A percentile compares a stretch with the other conserved stretches of the same genome.
phyloP scores from a whole-genome alignment of 805 yeast species.

The Hanseniaspora thailandica region DNA sequence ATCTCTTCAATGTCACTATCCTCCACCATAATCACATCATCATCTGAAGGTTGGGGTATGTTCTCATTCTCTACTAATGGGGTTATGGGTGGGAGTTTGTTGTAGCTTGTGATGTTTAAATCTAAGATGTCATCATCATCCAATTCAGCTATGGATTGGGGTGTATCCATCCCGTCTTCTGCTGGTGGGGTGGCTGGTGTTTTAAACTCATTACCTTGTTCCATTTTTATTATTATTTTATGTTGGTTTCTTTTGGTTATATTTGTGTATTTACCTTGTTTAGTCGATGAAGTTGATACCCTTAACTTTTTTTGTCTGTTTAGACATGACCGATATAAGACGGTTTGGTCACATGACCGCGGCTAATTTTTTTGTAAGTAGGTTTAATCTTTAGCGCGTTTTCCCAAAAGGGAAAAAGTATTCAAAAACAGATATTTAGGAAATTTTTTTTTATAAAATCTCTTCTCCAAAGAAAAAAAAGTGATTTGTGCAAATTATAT shows the following conservation, averaged over 20 bases:
- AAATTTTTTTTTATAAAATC: too few species aligned
- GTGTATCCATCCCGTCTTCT: conserved; percentile 14
- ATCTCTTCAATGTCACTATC: conserved; percentile 2
- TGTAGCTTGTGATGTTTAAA: conserved; percentile 9
- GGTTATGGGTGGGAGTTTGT: conserved; percentile 5
- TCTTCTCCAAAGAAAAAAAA: too few species aligned
- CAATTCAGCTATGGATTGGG: conserved; percentile 11
- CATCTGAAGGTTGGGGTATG: not conserved
- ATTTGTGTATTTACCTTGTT: not conserved
- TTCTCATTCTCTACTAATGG: not conserved
- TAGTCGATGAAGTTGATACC: not conserved
- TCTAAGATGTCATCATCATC: conserved; percentile 14
- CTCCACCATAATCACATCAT: not conserved
- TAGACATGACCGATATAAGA: too few species aligned
- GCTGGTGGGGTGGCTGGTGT: conserved; percentile 15
- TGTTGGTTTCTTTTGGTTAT: not conserved
- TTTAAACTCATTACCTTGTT: not conserved
- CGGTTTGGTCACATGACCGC: not conserved
- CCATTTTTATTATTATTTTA: not conserved
- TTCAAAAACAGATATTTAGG: too few species aligned
- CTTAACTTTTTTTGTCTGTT: not conserved
- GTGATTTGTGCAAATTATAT: too few species aligned
- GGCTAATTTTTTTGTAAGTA: not conserved
- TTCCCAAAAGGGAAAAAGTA: not conserved
- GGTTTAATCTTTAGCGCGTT: conserved; percentile 4